phyloP scores from a whole-genome alignment of 768 basidiomycete species.

The Trametes sanguinea region DNA sequence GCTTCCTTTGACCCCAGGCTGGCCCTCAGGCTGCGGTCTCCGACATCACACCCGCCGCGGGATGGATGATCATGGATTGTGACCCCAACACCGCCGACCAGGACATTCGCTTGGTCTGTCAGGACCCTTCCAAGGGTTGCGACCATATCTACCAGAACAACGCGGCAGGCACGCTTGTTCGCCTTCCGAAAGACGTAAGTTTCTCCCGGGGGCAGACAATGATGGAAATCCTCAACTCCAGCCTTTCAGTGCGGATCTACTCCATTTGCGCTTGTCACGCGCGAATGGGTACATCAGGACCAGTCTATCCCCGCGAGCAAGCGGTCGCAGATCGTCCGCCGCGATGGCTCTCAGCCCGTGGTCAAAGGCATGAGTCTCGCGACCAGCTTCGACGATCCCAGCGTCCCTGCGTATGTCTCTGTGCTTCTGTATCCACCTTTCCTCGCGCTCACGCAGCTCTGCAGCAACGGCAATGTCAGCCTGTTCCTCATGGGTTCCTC shows the following conservation, averaged over 20 bases:
- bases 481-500: slow-evolving; percentile 18
- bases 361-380: slow-evolving; percentile 42
- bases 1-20: slow-evolving; percentile 1
- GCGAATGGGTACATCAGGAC: slow-evolving; percentile 43
- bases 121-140: slow-evolving; percentile 36
- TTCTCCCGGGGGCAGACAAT: neutral
- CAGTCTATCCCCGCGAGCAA: slow-evolving; percentile 43
- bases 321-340: slow-evolving; percentile 33
- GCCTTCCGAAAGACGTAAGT: slow-evolving; percentile 53
- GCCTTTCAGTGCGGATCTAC: slow-evolving; percentile 27
- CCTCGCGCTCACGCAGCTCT: neutral
- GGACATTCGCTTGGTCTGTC: slow-evolving; percentile 53
- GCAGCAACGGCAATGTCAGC: slow-evolving; percentile 18
- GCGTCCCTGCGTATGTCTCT: slow-evolving; percentile 11
- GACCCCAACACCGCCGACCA: slow-evolving; percentile 41
- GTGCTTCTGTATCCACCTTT: neutral
- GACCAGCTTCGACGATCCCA: slow-evolving; percentile 39
- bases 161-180: slow-evolving; percentile 52
- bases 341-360: slow-evolving; percentile 41
- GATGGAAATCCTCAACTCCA: neutral
- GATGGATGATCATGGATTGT: slow-evolving; percentile 55
- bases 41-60: slow-evolving; percentile 47
- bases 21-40: slow-evolving; percentile 32
- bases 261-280: slow-evolving; percentile 40
- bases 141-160: slow-evolving; percentile 42